Evolutionary conservation across 805 yeast genomes (phyloP).

Genomic region (Cyberlindnera euphorbiiphila): DNA sequence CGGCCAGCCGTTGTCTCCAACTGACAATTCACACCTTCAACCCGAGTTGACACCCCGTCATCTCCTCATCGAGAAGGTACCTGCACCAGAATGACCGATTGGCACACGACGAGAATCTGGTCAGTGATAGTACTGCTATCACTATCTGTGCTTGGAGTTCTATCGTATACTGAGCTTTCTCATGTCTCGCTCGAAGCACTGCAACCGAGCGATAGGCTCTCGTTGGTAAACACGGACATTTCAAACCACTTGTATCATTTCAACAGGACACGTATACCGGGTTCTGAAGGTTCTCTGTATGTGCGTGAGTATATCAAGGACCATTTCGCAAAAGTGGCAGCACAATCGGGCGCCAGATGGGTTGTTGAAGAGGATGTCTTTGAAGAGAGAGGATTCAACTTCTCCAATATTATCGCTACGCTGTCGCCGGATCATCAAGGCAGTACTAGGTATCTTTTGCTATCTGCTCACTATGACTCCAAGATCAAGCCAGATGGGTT

Average conservation of each 20-base stretch:
- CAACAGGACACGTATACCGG: slow-evolving; percentile 40
- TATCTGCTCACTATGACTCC: slow-evolving; percentile 57
- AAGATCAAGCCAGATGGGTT: slow-evolving; percentile 45
- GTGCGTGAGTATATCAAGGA: slow-evolving; percentile 35
- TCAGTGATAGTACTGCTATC: not conserved
- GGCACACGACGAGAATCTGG: not conserved
- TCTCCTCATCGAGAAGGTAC: no score
- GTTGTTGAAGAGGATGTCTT: slow-evolving; percentile 35
- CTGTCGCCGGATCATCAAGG: slow-evolving; percentile 18
- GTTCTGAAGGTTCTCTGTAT: slow-evolving; percentile 35
- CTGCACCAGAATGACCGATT: not conserved
- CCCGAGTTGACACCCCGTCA: no score
- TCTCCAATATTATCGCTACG: slow-evolving; percentile 37
- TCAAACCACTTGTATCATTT: slow-evolving; percentile 29
- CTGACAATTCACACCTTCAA: no score
- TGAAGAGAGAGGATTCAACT: slow-evolving; percentile 31
- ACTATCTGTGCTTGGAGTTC: not conserved
- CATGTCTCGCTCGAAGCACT: slow-evolving; percentile 5
- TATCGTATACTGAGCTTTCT: slow-evolving; percentile 12
- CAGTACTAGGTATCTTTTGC: slow-evolving; percentile 30
- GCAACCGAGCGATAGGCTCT: slow-evolving; percentile 13
- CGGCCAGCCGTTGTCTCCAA: no score
- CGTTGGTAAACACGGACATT: slow-evolving; percentile 13
- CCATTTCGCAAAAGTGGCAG: slow-evolving; percentile 30
- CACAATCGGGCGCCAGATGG: slow-evolving; percentile 27